A percentile compares a stretch with the other conserved stretches of the same genome.
phyloP scores from a whole-genome alignment of 345 rosid species.

The Melaleuca alternifolia region DNA sequence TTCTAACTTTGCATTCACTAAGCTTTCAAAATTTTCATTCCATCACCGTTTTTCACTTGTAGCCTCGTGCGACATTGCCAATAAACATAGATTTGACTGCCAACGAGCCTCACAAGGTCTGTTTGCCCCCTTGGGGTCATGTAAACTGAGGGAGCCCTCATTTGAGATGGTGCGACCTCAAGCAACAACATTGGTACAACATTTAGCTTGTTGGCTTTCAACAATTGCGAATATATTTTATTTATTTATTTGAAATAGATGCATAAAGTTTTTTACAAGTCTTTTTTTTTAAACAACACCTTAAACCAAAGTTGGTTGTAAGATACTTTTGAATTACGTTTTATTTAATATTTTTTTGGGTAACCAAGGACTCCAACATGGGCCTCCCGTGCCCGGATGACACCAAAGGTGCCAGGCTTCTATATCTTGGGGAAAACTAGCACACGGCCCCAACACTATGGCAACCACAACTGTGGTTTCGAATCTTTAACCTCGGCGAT shows the following conservation, averaged over 20 bases:
- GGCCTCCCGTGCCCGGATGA: too few relatives aligned
- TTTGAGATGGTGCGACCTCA: too few relatives aligned
- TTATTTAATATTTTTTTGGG: too few relatives aligned
- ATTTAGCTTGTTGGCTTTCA: fast-evolving
- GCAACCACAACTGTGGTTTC: too few relatives aligned
- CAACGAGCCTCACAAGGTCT: neutral
- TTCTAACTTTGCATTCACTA: neutral
- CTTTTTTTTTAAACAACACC: neutral
- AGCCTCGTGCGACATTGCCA: fast-evolving
- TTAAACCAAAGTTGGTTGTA: neutral
- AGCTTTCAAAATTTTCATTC: neutral
- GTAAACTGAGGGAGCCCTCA: fast-evolving
- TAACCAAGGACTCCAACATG: too few relatives aligned
- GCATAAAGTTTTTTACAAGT: neutral
- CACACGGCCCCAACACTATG: too few relatives aligned
- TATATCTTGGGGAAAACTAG: too few relatives aligned
- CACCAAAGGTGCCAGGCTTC: too few relatives aligned
- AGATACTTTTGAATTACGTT: neutral
- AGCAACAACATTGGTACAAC: fast-evolving
- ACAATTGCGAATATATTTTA: fast-evolving
- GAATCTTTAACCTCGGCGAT: too few relatives aligned
- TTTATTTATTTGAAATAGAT: neutral
- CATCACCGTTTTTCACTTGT: neutral
- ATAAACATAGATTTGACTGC: too few relatives aligned
- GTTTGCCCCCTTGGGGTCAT: neutral